These are phyloP conservation scores for Trametes punicea DNA, from an alignment of 768 basidiomycete genomes.

Conservation along the genomic window DNA sequence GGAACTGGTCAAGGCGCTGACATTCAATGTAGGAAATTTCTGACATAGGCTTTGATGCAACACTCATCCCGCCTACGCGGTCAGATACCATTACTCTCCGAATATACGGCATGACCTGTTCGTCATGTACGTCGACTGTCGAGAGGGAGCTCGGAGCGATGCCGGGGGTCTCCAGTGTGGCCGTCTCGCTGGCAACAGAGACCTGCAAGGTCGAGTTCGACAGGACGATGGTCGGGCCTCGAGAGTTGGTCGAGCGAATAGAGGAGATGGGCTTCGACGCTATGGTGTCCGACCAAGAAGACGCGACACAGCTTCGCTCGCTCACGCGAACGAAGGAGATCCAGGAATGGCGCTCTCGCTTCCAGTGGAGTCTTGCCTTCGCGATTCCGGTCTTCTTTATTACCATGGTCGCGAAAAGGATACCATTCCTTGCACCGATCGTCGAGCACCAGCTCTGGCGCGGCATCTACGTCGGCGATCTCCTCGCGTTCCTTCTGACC, in stretches of 20 bases:
- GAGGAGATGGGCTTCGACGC: conserved; percentile 91
- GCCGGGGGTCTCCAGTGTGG: conserved; percentile 70
- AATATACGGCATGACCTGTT: conserved; percentile 91
- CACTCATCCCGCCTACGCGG: conserved; percentile 61
- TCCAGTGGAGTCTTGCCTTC: conserved; percentile 71
- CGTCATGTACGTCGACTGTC: conserved; percentile 74
- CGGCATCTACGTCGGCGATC: conserved; percentile 79
- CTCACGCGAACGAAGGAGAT: conserved; percentile 90
- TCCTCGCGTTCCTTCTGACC: conserved; percentile 72
- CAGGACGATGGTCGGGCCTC: conserved; percentile 63
- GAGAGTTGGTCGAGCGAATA: conserved; percentile 86
- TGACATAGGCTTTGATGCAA: conserved; percentile 90
- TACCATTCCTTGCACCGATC: conserved; percentile 56
- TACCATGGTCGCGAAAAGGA: conserved; percentile 75
- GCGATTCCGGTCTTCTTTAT: conserved; percentile 94
- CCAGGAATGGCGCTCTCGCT: conserved; percentile 79
- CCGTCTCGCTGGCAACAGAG: conserved; percentile 74
- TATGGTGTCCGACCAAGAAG: conserved; percentile 74
- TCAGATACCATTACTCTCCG: conserved; percentile 71
- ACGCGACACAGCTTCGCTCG: conserved; percentile 81
- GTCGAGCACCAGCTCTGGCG: conserved; percentile 49
- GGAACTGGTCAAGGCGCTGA: too few relatives aligned
- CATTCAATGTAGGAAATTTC: conserved; percentile 68
- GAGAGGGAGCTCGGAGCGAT: conserved; percentile 64
- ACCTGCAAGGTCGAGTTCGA: conserved; percentile 77